Percentiles rank a stretch among this genome's conserved stretches.
phyloP scores from a whole-genome alignment of 2,329 filamentous ascomycete genomes.

The Diplocarpon rosae region DNA sequence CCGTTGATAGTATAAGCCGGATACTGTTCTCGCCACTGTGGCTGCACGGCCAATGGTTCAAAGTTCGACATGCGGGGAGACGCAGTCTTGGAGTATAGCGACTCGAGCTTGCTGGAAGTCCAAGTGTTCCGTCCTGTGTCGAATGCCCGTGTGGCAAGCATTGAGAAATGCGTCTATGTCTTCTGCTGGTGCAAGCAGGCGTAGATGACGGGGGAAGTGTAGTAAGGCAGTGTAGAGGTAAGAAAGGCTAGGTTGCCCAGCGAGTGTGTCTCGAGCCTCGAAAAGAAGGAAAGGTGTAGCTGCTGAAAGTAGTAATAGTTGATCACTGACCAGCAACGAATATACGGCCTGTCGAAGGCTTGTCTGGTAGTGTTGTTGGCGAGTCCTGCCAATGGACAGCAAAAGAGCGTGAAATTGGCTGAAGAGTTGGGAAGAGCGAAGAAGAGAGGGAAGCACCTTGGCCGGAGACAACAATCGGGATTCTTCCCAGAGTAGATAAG shows the following conservation, averaged over 20 bases:
- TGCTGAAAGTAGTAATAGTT: conserved; percentile 14
- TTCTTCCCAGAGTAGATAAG: conserved; percentile 21
- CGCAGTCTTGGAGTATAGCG: conserved; percentile 24
- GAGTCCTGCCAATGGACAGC: conserved; percentile 11
- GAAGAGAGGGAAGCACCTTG: conserved; percentile 8
- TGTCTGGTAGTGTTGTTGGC: conserved; percentile 11
- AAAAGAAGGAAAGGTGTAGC: conserved; percentile 25
- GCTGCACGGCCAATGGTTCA: conserved; percentile 26
- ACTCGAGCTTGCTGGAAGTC: conserved; percentile 29
- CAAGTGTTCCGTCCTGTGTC: conserved; percentile 30
- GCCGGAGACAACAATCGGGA: conserved; percentile 7
- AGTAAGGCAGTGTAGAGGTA: conserved; percentile 1
- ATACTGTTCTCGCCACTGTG: conserved; percentile 30
- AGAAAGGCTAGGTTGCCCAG: conserved; percentile 2
- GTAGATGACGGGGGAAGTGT: conserved; percentile 6
- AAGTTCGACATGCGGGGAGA: conserved; percentile 31
- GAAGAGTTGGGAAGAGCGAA: conserved; percentile 15
- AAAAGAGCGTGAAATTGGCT: conserved; percentile 14
- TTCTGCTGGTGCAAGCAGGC: conserved; percentile 14
- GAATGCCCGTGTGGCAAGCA: conserved; percentile 30
- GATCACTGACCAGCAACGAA: conserved; percentile 24
- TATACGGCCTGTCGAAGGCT: conserved; percentile 21
- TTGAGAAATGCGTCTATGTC: conserved; percentile 23
- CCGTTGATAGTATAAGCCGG: conserved; percentile 23
- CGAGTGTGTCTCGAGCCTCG: conserved; percentile 17